phyloP scores from a whole-genome alignment of 2,329 filamentous ascomycete genomes.

The Fusarium transvaalense region DNA sequence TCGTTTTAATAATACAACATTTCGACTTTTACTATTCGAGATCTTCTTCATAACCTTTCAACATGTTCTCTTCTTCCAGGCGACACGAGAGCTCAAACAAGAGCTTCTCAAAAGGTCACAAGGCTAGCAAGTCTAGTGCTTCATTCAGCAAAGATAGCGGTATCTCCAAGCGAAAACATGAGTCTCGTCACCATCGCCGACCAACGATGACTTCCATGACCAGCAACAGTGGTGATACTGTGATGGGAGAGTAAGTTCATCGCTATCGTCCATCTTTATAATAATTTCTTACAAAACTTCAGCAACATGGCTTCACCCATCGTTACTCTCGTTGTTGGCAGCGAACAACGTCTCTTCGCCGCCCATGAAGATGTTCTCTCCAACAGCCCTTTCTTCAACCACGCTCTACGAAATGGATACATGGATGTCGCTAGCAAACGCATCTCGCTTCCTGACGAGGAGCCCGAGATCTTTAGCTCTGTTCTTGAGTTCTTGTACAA shows the following conservation, averaged over 20 bases:
- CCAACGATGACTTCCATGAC: constrained; percentile 61
- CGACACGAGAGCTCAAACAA: constrained; percentile 60
- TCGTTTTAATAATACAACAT: constrained; percentile 29
- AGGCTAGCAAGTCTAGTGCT: constrained; percentile 62
- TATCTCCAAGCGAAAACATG: constrained; percentile 67
- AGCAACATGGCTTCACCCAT: constrained; percentile 73
- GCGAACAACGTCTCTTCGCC: constrained; percentile 87
- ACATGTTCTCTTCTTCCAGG: constrained; percentile 63
- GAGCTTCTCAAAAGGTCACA: constrained; percentile 67
- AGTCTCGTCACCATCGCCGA: constrained; percentile 61
- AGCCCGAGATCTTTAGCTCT: constrained; percentile 90
- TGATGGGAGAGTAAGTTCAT: constrained; percentile 59
- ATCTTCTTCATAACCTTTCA: constrained; percentile 4
- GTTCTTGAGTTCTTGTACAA: constrained; percentile 94
- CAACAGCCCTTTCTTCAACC: constrained; percentile 80
- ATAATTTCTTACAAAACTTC: constrained; percentile 14
- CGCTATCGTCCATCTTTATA: not conserved
- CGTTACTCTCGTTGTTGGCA: constrained; percentile 84
- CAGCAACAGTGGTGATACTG: constrained; percentile 54
- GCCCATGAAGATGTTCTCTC: constrained; percentile 89
- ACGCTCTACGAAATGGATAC: constrained; percentile 53
- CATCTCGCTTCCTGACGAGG: constrained; percentile 84
- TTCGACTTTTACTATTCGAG: not conserved
- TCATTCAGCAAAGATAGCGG: constrained; percentile 68
- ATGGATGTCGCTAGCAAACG: constrained; percentile 66